Conservation (phyloP, 805 yeast species). For the Cyberlindnera suaveolens region DNA sequence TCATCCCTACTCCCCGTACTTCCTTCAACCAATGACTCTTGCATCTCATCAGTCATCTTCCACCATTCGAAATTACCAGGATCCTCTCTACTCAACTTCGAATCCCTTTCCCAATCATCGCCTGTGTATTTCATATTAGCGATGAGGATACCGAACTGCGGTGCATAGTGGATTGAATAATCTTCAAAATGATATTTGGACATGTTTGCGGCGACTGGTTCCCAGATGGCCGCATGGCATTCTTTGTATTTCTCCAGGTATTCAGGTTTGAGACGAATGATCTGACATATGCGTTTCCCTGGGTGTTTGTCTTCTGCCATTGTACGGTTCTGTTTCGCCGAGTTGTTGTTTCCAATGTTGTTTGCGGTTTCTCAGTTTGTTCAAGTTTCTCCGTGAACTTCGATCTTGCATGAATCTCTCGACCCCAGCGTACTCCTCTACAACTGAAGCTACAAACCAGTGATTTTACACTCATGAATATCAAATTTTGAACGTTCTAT, state of each 20-base stretch:
- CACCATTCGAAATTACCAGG: constrained; percentile 36
- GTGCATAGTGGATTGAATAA: constrained; percentile 33
- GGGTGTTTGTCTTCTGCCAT: constrained; percentile 21
- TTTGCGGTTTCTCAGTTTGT: too few species aligned
- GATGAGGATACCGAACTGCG: constrained; percentile 27
- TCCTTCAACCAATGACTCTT: constrained; percentile 31
- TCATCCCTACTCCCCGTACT: constrained; percentile 31
- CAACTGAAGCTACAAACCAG: neutral
- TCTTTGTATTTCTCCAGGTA: constrained; percentile 31
- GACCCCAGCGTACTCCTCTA: neutral
- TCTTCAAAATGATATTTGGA: constrained; percentile 34
- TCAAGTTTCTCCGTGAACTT: too few species aligned
- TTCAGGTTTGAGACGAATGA: constrained; percentile 34
- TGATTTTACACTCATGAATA: neutral
- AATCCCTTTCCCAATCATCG: constrained; percentile 31
- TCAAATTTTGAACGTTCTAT: neutral
- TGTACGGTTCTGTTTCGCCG: too few species aligned
- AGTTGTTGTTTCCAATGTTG: too few species aligned
- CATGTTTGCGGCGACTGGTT: constrained; percentile 28
- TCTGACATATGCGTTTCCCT: constrained; percentile 34
- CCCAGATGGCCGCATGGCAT: constrained; percentile 27
- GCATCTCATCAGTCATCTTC: constrained; percentile 34
- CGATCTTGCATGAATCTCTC: too few species aligned
- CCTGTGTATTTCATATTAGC: constrained; percentile 35
- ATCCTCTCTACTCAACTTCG: constrained; percentile 28